These are phyloP conservation scores for Ustilago tritici DNA, from an alignment of 1,284 basidiomycete species.

Conservation along the genomic window DNA sequence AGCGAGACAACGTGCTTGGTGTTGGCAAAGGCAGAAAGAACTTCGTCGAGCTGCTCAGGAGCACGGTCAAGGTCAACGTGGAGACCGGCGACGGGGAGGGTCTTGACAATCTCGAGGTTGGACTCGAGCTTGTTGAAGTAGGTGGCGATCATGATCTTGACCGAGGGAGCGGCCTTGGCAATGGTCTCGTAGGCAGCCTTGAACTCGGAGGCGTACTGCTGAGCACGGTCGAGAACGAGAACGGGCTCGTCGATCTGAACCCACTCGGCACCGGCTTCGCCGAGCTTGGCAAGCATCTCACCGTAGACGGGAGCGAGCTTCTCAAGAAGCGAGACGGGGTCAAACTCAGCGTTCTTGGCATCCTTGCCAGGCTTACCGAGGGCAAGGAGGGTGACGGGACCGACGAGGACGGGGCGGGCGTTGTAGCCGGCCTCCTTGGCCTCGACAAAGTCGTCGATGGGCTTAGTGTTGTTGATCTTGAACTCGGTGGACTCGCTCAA, in stretches of 20 bases:
- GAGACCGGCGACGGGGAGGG: slow-evolving; percentile 92
- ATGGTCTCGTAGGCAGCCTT: slow-evolving; percentile 85
- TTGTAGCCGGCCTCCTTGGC: slow-evolving; percentile 88
- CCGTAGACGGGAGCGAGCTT: slow-evolving; percentile 93
- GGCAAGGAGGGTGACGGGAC: slow-evolving; percentile 93
- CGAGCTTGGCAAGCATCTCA: slow-evolving; percentile 89
- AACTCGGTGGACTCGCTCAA: slow-evolving; percentile 91
- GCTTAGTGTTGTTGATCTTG: slow-evolving; percentile 92
- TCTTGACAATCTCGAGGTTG: slow-evolving; percentile 88
- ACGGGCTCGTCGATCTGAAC: slow-evolving; percentile 98
- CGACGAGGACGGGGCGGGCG: slow-evolving; percentile 95
- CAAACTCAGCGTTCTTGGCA: slow-evolving; percentile 81
- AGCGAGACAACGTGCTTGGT: slow-evolving; percentile 84
- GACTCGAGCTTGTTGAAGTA: slow-evolving; percentile 94
- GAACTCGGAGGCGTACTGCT: slow-evolving; percentile 84
- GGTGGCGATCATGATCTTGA: slow-evolving; percentile 92
- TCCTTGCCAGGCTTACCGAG: slow-evolving; percentile 93
- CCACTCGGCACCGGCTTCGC: slow-evolving; percentile 89
- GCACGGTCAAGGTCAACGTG: slow-evolving; percentile 95
- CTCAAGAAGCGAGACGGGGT: slow-evolving; percentile 88
- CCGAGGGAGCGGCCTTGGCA: slow-evolving; percentile 77
- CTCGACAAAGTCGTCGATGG: slow-evolving; percentile 93
- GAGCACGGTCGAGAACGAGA: slow-evolving; percentile 90
- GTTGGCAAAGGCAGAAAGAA: slow-evolving; percentile 78
- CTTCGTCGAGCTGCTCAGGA: slow-evolving; percentile 86